phyloP scores from a whole-genome alignment of 2,329 filamentous ascomycete species.

The Penicillium frequentans region DNA sequence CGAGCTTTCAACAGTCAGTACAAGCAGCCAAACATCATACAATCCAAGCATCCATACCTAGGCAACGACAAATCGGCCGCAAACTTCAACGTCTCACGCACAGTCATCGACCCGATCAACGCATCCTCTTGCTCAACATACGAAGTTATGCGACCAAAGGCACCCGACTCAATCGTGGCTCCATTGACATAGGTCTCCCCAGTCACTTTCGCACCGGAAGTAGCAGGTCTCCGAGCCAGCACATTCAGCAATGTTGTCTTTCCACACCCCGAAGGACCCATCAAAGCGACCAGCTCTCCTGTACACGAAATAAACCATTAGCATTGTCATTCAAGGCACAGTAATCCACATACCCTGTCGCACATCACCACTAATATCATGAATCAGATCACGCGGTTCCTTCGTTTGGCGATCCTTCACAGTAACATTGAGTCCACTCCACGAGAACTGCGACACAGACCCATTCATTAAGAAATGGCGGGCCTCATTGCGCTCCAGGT shows the following conservation, averaged over 20 bases:
- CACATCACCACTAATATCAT: constrained; percentile 63
- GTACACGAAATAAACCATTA: background rate
- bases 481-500: constrained; percentile 33
- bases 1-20: constrained; percentile 31
- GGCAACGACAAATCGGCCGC: constrained; percentile 67
- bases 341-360: constrained; percentile 53
- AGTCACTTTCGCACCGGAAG: constrained; percentile 54
- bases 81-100: constrained; percentile 76
- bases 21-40: background rate
- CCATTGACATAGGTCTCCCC: constrained; percentile 66
- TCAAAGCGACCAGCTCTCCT: constrained; percentile 75
- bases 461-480: constrained; percentile 54
- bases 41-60: constrained; percentile 42
- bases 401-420: constrained; percentile 72
- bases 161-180: constrained; percentile 48
- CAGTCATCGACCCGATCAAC: constrained; percentile 76
- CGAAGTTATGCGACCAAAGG: constrained; percentile 66
- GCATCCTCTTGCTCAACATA: constrained; percentile 91
- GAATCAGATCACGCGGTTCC: constrained; percentile 62
- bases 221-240: constrained; percentile 63
- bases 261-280: constrained; percentile 73
- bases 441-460: constrained; percentile 64
- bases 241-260: constrained; percentile 85
- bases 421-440: constrained; percentile 66
- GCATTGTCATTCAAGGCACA: background rate